Conservation (phyloP, 2,329 filamentous ascomycete genomes). For the Ceratocystis alfenasii region DNA sequence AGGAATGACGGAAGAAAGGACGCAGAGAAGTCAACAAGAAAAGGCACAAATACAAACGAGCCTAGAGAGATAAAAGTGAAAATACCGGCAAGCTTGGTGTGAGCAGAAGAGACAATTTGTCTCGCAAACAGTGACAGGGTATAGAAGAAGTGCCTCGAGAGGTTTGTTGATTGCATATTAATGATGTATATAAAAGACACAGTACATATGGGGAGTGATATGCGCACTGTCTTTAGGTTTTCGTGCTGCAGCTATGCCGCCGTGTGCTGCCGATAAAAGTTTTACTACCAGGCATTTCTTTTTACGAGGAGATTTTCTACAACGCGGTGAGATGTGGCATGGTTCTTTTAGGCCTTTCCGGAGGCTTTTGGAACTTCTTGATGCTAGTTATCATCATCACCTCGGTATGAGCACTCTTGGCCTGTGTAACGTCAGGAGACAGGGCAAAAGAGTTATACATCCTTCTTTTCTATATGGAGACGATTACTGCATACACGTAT, state of each 20-base stretch:
- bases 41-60: neutral
- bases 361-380: too few species aligned
- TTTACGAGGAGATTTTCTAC: too few species aligned
- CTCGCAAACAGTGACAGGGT: neutral
- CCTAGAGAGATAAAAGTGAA: neutral
- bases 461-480: neutral
- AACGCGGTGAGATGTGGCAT: too few species aligned
- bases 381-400: too few species aligned
- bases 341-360: too few species aligned
- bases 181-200: neutral
- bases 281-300: too few species aligned
- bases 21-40: neutral
- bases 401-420: too few species aligned
- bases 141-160: neutral
- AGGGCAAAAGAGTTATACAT: neutral
- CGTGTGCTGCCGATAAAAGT: too few species aligned
- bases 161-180: neutral
- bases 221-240: neutral
- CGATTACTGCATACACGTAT: neutral
- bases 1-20: neutral
- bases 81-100: too few species aligned
- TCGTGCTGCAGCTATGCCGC: neutral
- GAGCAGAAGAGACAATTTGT: neutral
- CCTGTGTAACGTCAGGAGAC: neutral
- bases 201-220: neutral